phyloP scores from a whole-genome alignment of 768 basidiomycete species.

The Suillus subluteus region DNA sequence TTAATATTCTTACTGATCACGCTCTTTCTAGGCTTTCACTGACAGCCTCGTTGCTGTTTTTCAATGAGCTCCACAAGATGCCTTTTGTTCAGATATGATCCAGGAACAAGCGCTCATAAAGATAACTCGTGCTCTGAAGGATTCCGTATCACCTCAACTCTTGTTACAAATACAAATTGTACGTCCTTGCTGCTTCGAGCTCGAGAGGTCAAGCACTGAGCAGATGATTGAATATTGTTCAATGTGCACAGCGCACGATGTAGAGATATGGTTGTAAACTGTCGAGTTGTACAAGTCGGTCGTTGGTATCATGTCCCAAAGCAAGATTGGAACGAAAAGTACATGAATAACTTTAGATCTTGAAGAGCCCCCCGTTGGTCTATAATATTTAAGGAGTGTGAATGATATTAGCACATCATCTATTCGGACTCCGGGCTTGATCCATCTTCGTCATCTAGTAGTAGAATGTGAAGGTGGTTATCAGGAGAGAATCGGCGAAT shows the following conservation, averaged over 20 bases:
- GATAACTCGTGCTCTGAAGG: not conserved
- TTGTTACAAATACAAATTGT: not conserved
- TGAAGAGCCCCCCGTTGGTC: not conserved
- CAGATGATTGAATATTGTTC: not conserved
- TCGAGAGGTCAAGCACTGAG: not conserved
- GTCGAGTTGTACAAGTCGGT: not conserved
- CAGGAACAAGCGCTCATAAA: not conserved
- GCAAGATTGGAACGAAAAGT: not conserved
- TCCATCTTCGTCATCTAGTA: not conserved
- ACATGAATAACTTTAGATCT: not conserved
- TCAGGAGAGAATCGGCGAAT: too few relatives aligned
- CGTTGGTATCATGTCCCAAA: not conserved
- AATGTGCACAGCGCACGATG: not conserved
- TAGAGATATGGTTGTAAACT: not conserved
- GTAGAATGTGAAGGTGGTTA: not conserved
- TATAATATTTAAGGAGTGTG: not conserved
- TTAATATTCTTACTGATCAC: not conserved
- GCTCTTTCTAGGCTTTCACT: not conserved
- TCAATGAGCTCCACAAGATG: not conserved
- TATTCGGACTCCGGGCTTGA: not conserved
- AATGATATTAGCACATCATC: not conserved
- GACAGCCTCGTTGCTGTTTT: not conserved
- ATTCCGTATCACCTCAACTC: not conserved
- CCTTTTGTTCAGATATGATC: not conserved
- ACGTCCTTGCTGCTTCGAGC: not conserved